phyloP scores from a whole-genome alignment of 805 yeast genomes.

The Candida corydali region DNA sequence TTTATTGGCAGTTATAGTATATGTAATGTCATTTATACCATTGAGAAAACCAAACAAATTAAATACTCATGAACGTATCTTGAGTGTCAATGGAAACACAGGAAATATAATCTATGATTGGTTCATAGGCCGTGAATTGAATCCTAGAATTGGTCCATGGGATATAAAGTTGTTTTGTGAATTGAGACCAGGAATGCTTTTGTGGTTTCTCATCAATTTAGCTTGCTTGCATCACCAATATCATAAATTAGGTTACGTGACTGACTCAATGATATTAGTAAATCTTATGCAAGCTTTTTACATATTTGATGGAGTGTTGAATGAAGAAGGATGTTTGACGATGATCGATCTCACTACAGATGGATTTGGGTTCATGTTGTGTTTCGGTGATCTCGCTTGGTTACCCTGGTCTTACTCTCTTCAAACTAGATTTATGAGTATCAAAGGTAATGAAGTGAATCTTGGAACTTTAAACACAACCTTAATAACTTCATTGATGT shows the following conservation, averaged over 20 bases:
- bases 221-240: slow-evolving; percentile 83
- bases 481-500: slow-evolving; percentile 45
- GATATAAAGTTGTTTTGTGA: slow-evolving; percentile 93
- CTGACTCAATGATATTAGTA: slow-evolving; percentile 71
- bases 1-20: slow-evolving; percentile 59
- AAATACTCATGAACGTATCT: slow-evolving; percentile 60
- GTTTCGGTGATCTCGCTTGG: slow-evolving; percentile 89
- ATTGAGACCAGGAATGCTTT: slow-evolving; percentile 86
- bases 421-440: slow-evolving; percentile 78
- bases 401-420: slow-evolving; percentile 89
- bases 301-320: slow-evolving; percentile 85
- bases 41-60: slow-evolving; percentile 45
- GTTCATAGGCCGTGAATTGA: slow-evolving; percentile 96
- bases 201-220: slow-evolving; percentile 78
- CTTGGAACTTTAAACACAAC: slow-evolving; percentile 42
- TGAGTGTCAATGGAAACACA: slow-evolving; percentile 85
- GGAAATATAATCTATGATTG: slow-evolving; percentile 77
- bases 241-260: slow-evolving; percentile 50
- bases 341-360: slow-evolving; percentile 97
- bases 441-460: slow-evolving; percentile 46
- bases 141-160: slow-evolving; percentile 81
- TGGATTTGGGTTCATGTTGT: slow-evolving; percentile 95
- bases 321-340: slow-evolving; percentile 83
- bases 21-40: slow-evolving; percentile 64
- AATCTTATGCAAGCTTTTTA: slow-evolving; percentile 72